A percentile compares a stretch with the other conserved stretches of the same genome.
Conservation (phyloP, 495 filamentous ascomycete species). For the Hyaloscypha finlandica region DNA sequence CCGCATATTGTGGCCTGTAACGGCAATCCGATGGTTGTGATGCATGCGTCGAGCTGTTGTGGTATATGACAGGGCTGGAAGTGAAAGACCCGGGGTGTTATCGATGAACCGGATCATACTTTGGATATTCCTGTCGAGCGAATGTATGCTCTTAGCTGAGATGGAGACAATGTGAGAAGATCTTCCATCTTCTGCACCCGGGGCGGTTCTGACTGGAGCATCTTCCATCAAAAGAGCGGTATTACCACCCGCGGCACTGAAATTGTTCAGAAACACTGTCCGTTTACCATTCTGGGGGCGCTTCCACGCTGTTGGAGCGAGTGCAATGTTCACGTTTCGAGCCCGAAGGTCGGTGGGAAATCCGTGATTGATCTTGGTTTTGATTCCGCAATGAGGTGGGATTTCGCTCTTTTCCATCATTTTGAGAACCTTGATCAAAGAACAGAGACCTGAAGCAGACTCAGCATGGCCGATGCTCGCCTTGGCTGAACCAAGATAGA, state of each 20-base stretch:
- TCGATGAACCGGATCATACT: slow-evolving; percentile 38
- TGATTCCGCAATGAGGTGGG: slow-evolving; percentile 83
- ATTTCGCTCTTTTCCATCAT: slow-evolving; percentile 81
- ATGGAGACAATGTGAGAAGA: slow-evolving; percentile 53
- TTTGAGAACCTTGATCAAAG: slow-evolving; percentile 71
- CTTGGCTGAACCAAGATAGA: slow-evolving; percentile 57
- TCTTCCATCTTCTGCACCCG: slow-evolving; percentile 41
- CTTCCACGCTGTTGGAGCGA: slow-evolving; percentile 52
- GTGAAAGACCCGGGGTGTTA: slow-evolving; percentile 43
- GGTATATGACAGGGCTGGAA: slow-evolving; percentile 70
- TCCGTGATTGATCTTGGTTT: slow-evolving; percentile 69
- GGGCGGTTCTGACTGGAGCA: slow-evolving; percentile 33
- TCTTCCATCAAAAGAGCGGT: slow-evolving; percentile 65
- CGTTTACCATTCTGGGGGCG: neutral
- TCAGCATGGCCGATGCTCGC: slow-evolving; percentile 90
- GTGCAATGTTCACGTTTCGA: slow-evolving; percentile 72
- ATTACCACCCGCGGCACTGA: slow-evolving; percentile 58
- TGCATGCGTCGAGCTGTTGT: slow-evolving; percentile 81
- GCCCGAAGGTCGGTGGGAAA: slow-evolving; percentile 55
- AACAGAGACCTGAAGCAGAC: slow-evolving; percentile 81
- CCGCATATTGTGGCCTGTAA: slow-evolving; percentile 41
- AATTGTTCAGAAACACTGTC: slow-evolving; percentile 42
- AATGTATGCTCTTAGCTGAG: slow-evolving; percentile 54
- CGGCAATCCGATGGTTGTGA: slow-evolving; percentile 67
- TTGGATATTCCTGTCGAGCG: slow-evolving; percentile 53